These are phyloP conservation scores for Dissophora globulifera DNA, from an alignment of 192 early-diverging fungal species.

Conservation along the genomic window DNA sequence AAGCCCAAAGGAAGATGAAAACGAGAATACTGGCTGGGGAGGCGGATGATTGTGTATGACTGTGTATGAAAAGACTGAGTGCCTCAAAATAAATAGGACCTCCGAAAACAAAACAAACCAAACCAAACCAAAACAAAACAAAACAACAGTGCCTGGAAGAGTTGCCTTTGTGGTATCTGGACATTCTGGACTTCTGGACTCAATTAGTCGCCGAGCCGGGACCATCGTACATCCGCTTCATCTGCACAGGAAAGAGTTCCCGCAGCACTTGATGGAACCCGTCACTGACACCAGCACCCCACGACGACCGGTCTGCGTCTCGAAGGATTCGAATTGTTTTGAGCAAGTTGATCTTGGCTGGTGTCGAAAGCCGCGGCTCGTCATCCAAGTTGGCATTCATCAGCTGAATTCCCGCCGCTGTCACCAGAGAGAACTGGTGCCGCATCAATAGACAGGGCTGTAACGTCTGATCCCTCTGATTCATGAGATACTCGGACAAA, in stretches of 20 bases:
- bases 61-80: not conserved
- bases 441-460: conserved; percentile 50
- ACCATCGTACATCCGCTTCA: conserved; percentile 36
- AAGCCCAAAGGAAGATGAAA: too few species aligned
- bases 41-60: too few species aligned
- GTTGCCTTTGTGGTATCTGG: too few species aligned
- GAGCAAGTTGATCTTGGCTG: conserved; percentile 49
- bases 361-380: conserved; percentile 45
- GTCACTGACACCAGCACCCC: conserved; percentile 28
- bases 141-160: not conserved
- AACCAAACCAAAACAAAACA: not conserved
- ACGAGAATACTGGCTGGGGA: too few species aligned
- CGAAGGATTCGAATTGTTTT: conserved; percentile 48
- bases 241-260: conserved; percentile 39
- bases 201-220: not conserved
- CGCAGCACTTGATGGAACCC: conserved; percentile 40
- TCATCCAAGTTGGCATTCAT: conserved; percentile 51
- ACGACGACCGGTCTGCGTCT: conserved; percentile 45
- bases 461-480: conserved; percentile 26
- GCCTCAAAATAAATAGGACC: not conserved
- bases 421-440: conserved; percentile 44
- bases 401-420: conserved; percentile 42
- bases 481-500: conserved; percentile 44
- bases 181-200: too few species aligned
- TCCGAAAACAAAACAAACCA: not conserved